A percentile compares a stretch with the other conserved stretches of the same genome.
phyloP scores from a whole-genome alignment of 257 asterid genomes.

The Capsicum pubescens region DNA sequence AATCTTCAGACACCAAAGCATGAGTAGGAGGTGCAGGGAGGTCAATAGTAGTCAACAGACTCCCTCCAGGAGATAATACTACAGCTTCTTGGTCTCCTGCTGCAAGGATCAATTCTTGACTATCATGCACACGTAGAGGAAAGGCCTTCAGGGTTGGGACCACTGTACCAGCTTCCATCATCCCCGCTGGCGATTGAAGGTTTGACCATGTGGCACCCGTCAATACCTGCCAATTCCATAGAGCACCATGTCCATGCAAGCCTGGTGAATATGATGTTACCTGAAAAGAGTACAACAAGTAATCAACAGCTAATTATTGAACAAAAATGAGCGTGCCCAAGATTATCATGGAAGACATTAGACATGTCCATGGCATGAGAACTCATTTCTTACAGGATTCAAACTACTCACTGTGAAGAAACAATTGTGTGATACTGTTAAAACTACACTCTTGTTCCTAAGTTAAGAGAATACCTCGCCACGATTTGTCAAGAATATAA shows the following conservation, averaged over 20 bases:
- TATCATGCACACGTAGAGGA: constrained; percentile 72
- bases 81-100: constrained; percentile 97
- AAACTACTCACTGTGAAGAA: not conserved
- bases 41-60: constrained; percentile 60
- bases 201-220: constrained; percentile 97
- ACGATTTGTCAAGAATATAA: constrained; percentile 86
- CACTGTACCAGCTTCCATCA: constrained; percentile 65
- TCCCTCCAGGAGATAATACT: constrained; percentile 87
- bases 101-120: constrained; percentile 76
- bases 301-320: not conserved
- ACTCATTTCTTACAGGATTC: constrained; percentile 3
- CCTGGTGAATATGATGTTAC: constrained; percentile 97
- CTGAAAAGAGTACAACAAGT: constrained; percentile 46
- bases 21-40: constrained; percentile 95
- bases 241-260: constrained; percentile 78
- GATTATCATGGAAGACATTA: not conserved
- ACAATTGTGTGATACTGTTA: not conserved
- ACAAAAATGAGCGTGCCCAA: constrained; percentile 16
- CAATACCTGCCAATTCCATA: constrained; percentile 92
- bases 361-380: not conserved
- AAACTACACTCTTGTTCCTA: not conserved
- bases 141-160: constrained; percentile 86
- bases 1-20: constrained; percentile 74
- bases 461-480: constrained; percentile 76
- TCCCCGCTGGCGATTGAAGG: constrained; percentile 85